Evolutionary conservation across 2,329 filamentous ascomycete genomes (phyloP), one percentile per base, ranked within the genome.

Genomic region (Erysiphe pisi): DNA sequence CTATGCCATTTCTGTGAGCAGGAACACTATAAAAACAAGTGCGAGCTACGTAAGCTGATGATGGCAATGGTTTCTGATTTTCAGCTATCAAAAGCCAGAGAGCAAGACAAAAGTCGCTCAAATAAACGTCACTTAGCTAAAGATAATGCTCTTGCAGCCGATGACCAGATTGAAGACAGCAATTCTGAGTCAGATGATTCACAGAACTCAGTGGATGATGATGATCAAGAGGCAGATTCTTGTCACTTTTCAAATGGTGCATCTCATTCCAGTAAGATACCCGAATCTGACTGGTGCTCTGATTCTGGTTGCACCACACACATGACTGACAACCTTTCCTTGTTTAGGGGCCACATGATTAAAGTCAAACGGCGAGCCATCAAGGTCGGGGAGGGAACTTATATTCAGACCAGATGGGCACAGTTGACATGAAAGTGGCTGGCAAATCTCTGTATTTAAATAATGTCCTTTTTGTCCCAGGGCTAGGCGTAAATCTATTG

Each of bases 361-460:
- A 49, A 74, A 25, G 25, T 74, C 25, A 49, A 25, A 74, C 22
- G 70, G 70, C 70, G 70, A 14, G 49, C 70, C 49, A 28, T 74
- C n/a, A 74, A 49, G 43, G 70, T 74, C 11, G 70, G 43, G 70
- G 68, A 14, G 43, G 70, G 6, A 28, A 47, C 16, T 28, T 74
- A 12, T 49, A 49, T 31, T 40, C 40, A 71, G 31, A 71, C 18
- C 31, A 43, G n/a, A 71, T 71, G 40, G 68, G 68, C 18, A 12
- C 36, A 43, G 68, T 40, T 43, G 40, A 71, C 36, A 71, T 43
- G 68, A 71, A 40, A 43, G 31, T 40, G 36, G 25, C 31, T 43
- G 68, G 40, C 40, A 25, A 25, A 61, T 61, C 56, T 61, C 25
- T 25, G 56, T 28, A 28, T 28, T 31, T 65, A 28, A 31, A 65